A percentile compares a stretch with the other conserved stretches of the same genome.
These are phyloP conservation scores for Monosporascus ibericus DNA, from an alignment of 2,329 filamentous ascomycete species.

Conservation along the genomic window DNA sequence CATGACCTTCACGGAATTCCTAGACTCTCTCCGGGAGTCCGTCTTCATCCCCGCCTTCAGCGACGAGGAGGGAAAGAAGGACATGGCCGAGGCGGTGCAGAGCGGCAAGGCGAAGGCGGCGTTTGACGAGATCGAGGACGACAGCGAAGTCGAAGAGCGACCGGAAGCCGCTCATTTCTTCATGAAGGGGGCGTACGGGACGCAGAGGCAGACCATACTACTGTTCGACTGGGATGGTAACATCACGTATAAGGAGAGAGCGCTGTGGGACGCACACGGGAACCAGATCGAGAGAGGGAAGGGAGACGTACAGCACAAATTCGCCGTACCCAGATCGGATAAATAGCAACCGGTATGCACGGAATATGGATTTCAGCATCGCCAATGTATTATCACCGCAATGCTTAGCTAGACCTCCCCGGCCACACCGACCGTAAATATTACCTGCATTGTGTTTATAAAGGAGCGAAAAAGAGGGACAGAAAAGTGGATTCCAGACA, in stretches of 20 bases:
- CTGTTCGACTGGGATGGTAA: slow-evolving; percentile 59
- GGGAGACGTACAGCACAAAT: slow-evolving; percentile 50
- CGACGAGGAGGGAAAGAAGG: slow-evolving; percentile 36
- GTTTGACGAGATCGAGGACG: slow-evolving; percentile 30
- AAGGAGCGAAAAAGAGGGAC: too few species aligned
- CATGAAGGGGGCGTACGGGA: slow-evolving; percentile 57
- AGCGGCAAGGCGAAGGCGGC: slow-evolving; percentile 32
- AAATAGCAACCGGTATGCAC: background rate
- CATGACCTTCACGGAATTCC: slow-evolving; percentile 46
- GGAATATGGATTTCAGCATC: background rate
- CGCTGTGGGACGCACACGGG: slow-evolving; percentile 54
- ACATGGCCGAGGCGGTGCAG: slow-evolving; percentile 37
- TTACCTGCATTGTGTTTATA: too few species aligned
- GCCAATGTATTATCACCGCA: background rate
- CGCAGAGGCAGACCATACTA: slow-evolving; percentile 58
- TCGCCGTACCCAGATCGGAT: slow-evolving; percentile 33
- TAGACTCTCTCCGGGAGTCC: slow-evolving; percentile 49
- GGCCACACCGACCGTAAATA: too few species aligned
- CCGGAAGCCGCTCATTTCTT: slow-evolving; percentile 35
- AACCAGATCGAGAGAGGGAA: slow-evolving; percentile 46
- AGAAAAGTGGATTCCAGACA: too few species aligned
- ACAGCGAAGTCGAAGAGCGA: slow-evolving; percentile 29
- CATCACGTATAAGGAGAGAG: slow-evolving; percentile 52
- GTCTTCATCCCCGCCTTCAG: slow-evolving; percentile 57
- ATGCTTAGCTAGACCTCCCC: background rate